These are phyloP conservation scores for Suillus plorans DNA, from an alignment of 768 basidiomycete genomes.

Conservation along the genomic window DNA sequence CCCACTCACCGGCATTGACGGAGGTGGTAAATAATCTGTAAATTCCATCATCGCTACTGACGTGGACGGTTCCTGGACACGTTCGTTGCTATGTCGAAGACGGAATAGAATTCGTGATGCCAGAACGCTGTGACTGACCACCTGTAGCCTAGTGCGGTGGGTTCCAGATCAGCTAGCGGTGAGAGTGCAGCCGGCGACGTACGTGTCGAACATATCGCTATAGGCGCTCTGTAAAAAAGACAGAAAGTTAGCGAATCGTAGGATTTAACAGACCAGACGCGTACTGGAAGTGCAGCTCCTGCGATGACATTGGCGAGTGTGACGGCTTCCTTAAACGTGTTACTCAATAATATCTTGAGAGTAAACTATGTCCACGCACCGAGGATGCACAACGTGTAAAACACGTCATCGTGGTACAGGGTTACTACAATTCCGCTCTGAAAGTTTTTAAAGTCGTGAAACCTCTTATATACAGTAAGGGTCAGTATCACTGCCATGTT, in stretches of 20 bases:
- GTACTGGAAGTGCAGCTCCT: constrained; percentile 12
- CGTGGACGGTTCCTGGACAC: no score
- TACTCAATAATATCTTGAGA: not conserved
- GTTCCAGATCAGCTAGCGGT: no score
- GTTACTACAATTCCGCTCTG: constrained; percentile 13
- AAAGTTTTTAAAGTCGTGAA: not conserved
- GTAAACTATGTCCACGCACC: constrained; percentile 4
- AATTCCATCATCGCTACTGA: no score
- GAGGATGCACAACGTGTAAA: constrained; percentile 19
- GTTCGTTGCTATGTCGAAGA: no score
- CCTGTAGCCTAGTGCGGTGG: no score
- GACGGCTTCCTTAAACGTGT: constrained; percentile 12
- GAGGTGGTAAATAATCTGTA: no score
- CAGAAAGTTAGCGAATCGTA: not conserved
- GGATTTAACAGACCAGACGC: not conserved
- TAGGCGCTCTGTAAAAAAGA: not conserved
- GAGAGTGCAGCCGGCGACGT: not conserved
- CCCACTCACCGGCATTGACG: no score
- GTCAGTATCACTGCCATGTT: not conserved
- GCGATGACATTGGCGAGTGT: constrained; percentile 14
- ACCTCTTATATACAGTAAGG: constrained; percentile 6
- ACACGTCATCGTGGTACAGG: constrained; percentile 17
- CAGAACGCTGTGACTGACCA: no score
- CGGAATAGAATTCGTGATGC: no score
- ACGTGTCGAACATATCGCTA: constrained; percentile 1